A percentile compares a stretch with the other conserved stretches of the same genome.
These are phyloP conservation scores for Aspergillus niger DNA, from an alignment of 2,329 filamentous ascomycete genomes.

Conservation along the genomic window DNA sequence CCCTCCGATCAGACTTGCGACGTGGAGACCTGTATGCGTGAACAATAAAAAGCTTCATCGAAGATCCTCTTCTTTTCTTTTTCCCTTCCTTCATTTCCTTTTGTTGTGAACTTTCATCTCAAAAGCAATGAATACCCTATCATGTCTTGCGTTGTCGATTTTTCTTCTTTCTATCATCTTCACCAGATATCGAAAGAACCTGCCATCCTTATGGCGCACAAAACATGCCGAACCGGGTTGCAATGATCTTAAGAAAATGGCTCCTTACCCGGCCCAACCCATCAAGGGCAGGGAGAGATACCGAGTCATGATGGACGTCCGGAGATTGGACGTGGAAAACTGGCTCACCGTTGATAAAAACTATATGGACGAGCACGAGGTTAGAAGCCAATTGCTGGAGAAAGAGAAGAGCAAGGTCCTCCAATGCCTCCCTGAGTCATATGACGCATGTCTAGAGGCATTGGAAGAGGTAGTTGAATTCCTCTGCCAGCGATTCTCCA, in stretches of 20 bases:
- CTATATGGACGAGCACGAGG: constrained; percentile 47
- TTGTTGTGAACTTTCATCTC: constrained; percentile 5
- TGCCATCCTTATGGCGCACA: constrained; percentile 15
- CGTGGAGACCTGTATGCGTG: constrained; percentile 20
- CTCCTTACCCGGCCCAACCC: constrained; percentile 41
- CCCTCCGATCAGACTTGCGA: constrained; percentile 15
- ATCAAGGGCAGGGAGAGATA: constrained; percentile 44
- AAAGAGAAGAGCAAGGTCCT: constrained; percentile 46
- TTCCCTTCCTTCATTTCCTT: constrained; percentile 11
- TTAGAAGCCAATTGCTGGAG: constrained; percentile 45
- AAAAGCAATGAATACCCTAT: constrained; percentile 37
- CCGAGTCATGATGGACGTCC: constrained; percentile 52
- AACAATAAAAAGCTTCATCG: constrained; percentile 16
- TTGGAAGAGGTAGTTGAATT: constrained; percentile 50
- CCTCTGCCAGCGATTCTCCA: constrained; percentile 47
- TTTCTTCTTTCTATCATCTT: constrained; percentile 32
- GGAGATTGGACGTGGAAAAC: constrained; percentile 47
- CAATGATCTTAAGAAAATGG: constrained; percentile 36
- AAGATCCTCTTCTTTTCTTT: constrained; percentile 14
- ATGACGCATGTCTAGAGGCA: constrained; percentile 51
- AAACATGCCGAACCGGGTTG: constrained; percentile 14
- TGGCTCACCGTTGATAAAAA: constrained; percentile 54
- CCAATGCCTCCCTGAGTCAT: constrained; percentile 47
- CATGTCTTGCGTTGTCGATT: constrained; percentile 32
- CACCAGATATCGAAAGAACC: constrained; percentile 28